phyloP scores from a whole-genome alignment of 371 early-diverging fungal genomes.

The Capniomyces stellatus region DNA sequence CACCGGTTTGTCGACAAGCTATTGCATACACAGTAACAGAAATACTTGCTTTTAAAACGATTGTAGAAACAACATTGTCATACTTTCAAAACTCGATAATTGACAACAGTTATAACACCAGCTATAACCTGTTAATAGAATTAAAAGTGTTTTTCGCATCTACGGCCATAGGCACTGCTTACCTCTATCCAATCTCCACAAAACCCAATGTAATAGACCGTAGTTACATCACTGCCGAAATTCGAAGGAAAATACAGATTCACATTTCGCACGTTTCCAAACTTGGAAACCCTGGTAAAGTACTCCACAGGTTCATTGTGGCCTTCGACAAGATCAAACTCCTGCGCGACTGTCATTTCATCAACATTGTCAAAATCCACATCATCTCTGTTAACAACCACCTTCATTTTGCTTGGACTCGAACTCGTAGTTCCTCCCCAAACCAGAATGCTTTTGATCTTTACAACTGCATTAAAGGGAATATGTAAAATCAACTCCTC shows the following conservation, averaged over 20 bases:
- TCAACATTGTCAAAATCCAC: slow-evolving; percentile 79
- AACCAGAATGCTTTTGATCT: slow-evolving; percentile 71
- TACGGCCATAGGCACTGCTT: slow-evolving; percentile 5
- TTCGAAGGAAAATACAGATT: slow-evolving; percentile 67
- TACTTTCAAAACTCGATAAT: too few relatives aligned
- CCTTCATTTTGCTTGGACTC: slow-evolving; percentile 56
- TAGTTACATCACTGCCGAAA: slow-evolving; percentile 55
- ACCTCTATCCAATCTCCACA: slow-evolving; percentile 81
- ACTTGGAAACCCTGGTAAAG: slow-evolving; percentile 55
- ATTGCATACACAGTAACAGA: slow-evolving; percentile 31
- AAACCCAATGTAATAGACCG: slow-evolving; percentile 61
- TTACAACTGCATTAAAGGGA: slow-evolving; percentile 80
- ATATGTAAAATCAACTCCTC: slow-evolving; percentile 74
- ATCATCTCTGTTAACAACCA: slow-evolving; percentile 75
- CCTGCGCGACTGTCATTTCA: slow-evolving; percentile 43
- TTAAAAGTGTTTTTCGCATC: neutral
- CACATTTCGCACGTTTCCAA: slow-evolving; percentile 56
- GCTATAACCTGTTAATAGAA: too few relatives aligned
- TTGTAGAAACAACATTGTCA: too few relatives aligned
- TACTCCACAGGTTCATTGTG: slow-evolving; percentile 42
- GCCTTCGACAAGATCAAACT: slow-evolving; percentile 56
- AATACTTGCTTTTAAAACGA: neutral
- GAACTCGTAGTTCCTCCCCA: slow-evolving; percentile 43
- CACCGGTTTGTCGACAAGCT: slow-evolving; percentile 41
- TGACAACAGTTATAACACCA: too few relatives aligned